phyloP scores from a whole-genome alignment of 2,329 filamentous ascomycete genomes.

The Diplodia corticola region DNA sequence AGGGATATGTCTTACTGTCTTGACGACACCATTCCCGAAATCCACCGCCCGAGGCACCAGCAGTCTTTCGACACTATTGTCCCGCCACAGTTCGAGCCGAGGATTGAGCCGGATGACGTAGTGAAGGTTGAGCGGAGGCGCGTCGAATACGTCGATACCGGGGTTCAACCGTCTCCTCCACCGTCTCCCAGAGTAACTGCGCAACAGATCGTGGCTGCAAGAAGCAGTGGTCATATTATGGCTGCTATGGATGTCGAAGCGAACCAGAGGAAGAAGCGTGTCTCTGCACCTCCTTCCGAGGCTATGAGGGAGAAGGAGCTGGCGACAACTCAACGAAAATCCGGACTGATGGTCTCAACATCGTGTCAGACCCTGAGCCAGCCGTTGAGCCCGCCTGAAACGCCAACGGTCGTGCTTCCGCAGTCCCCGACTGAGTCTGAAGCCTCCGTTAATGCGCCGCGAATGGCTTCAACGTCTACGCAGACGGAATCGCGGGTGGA shows the following conservation, averaged over 20 bases:
- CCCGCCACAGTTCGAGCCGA: background rate
- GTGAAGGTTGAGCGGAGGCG: constrained; percentile 34
- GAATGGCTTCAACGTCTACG: constrained; percentile 60
- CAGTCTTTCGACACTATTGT: constrained; percentile 9
- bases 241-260: constrained; percentile 59
- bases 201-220: constrained; percentile 29
- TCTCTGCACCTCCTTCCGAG: constrained; percentile 43
- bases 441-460: constrained; percentile 35
- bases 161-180: constrained; percentile 80
- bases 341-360: constrained; percentile 61
- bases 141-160: constrained; percentile 67
- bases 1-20: constrained; percentile 28
- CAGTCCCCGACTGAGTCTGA: constrained; percentile 45
- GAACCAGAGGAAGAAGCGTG: constrained; percentile 71
- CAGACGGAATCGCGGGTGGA: constrained; percentile 54
- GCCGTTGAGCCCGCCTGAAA: constrained; percentile 65
- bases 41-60: background rate
- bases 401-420: constrained; percentile 53
- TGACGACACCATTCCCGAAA: background rate
- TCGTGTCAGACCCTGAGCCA: constrained; percentile 64
- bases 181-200: constrained; percentile 62
- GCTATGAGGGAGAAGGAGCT: constrained; percentile 2
- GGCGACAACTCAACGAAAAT: constrained; percentile 24
- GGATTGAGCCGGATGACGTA: background rate
- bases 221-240: constrained; percentile 26